Base-by-base conservation (phyloP, 352 stramenopile species). In the Phytophthora brassicae region DNA sequence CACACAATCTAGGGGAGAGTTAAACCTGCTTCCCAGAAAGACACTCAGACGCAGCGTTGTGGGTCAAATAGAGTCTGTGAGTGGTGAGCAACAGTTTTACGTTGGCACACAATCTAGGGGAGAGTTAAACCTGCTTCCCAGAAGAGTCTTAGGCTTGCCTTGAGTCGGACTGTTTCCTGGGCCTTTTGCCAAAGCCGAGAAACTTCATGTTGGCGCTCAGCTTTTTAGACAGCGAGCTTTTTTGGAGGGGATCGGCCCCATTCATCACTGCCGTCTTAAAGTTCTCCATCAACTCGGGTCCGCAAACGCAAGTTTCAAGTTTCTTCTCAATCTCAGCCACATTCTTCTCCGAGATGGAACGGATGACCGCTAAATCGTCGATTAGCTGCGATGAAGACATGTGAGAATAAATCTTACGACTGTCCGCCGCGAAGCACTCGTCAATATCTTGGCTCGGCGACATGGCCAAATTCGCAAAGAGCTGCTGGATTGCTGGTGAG, bases 141-240 rank as follows among this genome's bases (percentile, higher is more conserved):
- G n/a, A 9, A 31, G 4, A 8, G 26, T 31, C 26, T 31, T 31
- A 42, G 9, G 5, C 16, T 20, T 42, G 35, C n/a, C 35, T 53
- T 38, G 20, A 12, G 33, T 83, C 72, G 0, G 60, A 68, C 35
- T 69, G 72, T 53, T 85, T 85, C 33, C 72, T 74, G 17, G 65
- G 74, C 29, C 79, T 79, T 65, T 85, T 87, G 23, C 78, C 78
- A 59, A 88, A 88, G 36, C 76, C 71, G 53, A 93, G 68, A 39
- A 93, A 91, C 52, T 86, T 89, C 73, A 90, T 88, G 60, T 93
- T 91, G 35, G 75, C 75, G 58, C 74, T 84, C 49, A 91, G 68
- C 60, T 91, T 90, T 60, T 89, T 91, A 16, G 72, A 58, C 41
- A 82, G 62, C 4, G 74, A 76, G 39, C 70, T 66, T 64, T 88